Conservation (phyloP, 768 basidiomycete species). For the Pleurotus tuoliensis region DNA sequence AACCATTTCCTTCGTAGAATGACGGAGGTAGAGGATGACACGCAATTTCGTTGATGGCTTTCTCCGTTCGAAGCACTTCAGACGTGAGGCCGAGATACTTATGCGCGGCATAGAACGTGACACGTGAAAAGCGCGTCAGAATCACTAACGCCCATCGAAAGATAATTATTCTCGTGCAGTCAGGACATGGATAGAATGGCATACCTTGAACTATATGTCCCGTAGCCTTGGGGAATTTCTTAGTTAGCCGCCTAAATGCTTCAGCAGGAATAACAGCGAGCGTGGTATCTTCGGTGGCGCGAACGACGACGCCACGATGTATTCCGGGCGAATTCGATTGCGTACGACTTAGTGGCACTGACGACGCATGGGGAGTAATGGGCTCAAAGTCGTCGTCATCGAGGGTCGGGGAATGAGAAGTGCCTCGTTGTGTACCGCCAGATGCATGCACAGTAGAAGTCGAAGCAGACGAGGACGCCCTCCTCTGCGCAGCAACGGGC, state of each 20-base stretch:
- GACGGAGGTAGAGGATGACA: slow-evolving; percentile 89
- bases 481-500: not conserved
- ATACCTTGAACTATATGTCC: slow-evolving; percentile 93
- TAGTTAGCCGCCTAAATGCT: slow-evolving; percentile 89
- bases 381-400: slow-evolving; percentile 14
- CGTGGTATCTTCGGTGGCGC: slow-evolving; percentile 91
- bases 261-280: slow-evolving; percentile 99
- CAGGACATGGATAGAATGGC: not conserved
- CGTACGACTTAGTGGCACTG: slow-evolving; percentile 1
- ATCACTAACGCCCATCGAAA: slow-evolving; percentile 56
- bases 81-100: slow-evolving; percentile 92
- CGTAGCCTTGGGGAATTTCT: slow-evolving; percentile 95
- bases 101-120: slow-evolving; percentile 97
- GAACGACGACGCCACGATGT: slow-evolving; percentile 78
- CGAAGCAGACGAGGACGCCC: slow-evolving; percentile 62
- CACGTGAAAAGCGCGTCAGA: slow-evolving; percentile 91
- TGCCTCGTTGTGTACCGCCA: slow-evolving; percentile 13
- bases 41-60: slow-evolving; percentile 95
- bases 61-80: slow-evolving; percentile 94
- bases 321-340: slow-evolving; percentile 28
- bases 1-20: slow-evolving; percentile 91
- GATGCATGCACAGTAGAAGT: slow-evolving; percentile 68
- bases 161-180: not conserved
- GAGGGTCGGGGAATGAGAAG: slow-evolving; percentile 24
- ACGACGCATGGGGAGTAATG: not conserved